These are phyloP conservation scores for Mycosphaerella arachidis DNA, from an alignment of 2,329 filamentous ascomycete genomes.

Conservation along the genomic window DNA sequence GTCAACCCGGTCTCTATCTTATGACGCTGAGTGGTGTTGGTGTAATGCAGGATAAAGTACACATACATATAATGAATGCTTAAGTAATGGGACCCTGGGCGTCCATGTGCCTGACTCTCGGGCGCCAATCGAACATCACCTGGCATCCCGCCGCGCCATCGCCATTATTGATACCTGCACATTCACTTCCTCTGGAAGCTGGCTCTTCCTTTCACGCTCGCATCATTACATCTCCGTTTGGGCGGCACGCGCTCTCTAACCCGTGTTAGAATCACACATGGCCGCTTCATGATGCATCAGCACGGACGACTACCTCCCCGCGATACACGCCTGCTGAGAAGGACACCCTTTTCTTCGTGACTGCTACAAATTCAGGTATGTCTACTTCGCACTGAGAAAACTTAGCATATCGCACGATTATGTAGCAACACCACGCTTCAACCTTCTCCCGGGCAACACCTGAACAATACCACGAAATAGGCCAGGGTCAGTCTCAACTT, in stretches of 20 bases:
- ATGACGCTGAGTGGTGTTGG: background rate
- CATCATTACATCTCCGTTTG: background rate
- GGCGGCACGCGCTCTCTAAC: background rate
- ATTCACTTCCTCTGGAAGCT: background rate
- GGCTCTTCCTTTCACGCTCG: background rate
- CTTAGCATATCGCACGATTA: background rate
- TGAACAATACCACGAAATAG: no score
- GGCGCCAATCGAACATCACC: background rate
- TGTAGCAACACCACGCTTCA: no score
- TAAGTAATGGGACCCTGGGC: background rate
- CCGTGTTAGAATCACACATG: background rate
- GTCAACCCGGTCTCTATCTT: background rate
- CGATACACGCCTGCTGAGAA: slow-evolving; percentile 3
- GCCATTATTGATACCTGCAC: background rate
- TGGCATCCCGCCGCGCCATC: background rate
- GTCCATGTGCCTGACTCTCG: background rate
- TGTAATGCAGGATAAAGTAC: background rate
- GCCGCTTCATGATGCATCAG: slow-evolving; percentile 2
- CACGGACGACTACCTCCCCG: background rate
- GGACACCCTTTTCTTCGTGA: background rate
- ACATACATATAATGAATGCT: background rate
- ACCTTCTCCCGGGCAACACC: no score
- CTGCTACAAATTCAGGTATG: background rate
- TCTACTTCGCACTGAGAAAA: background rate
- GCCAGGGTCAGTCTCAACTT: no score